Percentiles rank a stretch among this genome's conserved stretches.
Conservation (phyloP, 345 rosid genomes). For the Lumnitzera racemosa region DNA sequence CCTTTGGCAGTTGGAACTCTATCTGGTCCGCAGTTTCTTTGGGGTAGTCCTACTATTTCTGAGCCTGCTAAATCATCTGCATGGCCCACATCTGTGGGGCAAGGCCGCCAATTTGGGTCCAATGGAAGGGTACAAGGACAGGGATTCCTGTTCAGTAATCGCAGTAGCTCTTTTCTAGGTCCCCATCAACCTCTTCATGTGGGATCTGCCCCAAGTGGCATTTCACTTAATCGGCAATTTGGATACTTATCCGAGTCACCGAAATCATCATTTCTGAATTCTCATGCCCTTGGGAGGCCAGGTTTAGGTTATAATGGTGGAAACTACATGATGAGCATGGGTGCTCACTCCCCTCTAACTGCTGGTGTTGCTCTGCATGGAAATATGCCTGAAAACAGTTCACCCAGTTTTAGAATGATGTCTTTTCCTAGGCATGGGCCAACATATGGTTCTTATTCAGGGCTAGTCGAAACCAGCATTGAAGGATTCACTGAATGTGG, state of each 20-base stretch:
- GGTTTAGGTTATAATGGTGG: conserved; percentile 16
- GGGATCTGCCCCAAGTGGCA: conserved; percentile 91
- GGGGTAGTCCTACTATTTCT: conserved; percentile 76
- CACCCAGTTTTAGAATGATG: conserved; percentile 42
- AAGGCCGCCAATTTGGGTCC: conserved; percentile 26
- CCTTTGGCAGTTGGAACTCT: conserved; percentile 57
- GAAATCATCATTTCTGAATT: conserved; percentile 23
- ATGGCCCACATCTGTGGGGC: conserved; percentile 50
- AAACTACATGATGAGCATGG: conserved; percentile 20
- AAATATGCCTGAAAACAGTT: conserved; percentile 39
- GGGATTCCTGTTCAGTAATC: conserved; percentile 46
- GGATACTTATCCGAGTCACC: conserved; percentile 46
- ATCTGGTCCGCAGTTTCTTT: conserved; percentile 79
- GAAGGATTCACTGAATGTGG: conserved; percentile 45
- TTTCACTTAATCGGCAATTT: conserved; percentile 49
- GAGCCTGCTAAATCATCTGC: conserved; percentile 47
- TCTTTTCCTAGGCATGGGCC: conserved; percentile 40
- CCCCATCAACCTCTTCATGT: conserved; percentile 61
- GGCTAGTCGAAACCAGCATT: conserved; percentile 25
- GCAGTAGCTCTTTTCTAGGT: conserved; percentile 48
- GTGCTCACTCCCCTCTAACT: conserved; percentile 14
- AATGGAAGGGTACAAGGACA: conserved; percentile 26
- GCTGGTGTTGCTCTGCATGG: conserved; percentile 34
- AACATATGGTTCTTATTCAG: conserved; percentile 39
- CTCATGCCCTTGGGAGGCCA: conserved; percentile 18